Evolutionary conservation across 2,329 filamentous ascomycete genomes (phyloP).

Genomic region (Claviceps humidiphila): DNA sequence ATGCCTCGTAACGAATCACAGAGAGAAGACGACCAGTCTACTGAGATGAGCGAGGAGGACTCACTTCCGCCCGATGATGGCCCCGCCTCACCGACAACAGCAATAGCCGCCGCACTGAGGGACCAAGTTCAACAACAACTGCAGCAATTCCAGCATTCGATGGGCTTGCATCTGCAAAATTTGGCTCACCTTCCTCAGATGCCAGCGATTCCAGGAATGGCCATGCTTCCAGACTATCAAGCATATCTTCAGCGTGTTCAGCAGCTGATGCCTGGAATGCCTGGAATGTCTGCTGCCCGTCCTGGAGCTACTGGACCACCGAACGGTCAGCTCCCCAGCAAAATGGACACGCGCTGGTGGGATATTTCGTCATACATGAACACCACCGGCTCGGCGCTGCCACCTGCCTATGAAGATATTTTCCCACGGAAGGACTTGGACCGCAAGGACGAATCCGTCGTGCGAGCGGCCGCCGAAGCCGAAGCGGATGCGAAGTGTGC

Average conservation of each 20-base stretch:
- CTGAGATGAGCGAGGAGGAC: constrained; percentile 24
- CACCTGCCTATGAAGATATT: constrained; percentile 69
- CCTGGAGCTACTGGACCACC: constrained; percentile 39
- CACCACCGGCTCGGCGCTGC: constrained; percentile 34
- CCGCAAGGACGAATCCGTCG: constrained; percentile 44
- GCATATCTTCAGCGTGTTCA: constrained; percentile 54
- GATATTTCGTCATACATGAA: constrained; percentile 46
- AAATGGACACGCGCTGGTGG: constrained; percentile 51
- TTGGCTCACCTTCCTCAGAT: constrained; percentile 38
- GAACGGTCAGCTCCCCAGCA: constrained; percentile 21
- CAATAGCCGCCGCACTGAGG: constrained; percentile 55
- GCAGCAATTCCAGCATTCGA: constrained; percentile 61
- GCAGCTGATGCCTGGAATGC: constrained; percentile 56
- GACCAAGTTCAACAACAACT: constrained; percentile 63
- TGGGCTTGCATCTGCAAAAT: constrained; percentile 54
- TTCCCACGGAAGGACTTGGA: constrained; percentile 47
- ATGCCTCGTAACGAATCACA: constrained; percentile 22
- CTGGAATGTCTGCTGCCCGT: constrained; percentile 38
- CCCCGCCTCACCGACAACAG: constrained; percentile 41
- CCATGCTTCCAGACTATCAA: constrained; percentile 58
- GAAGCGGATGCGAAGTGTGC: constrained; percentile 46
- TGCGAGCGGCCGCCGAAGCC: constrained; percentile 43
- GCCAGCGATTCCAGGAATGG: constrained; percentile 41
- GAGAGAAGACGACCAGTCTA: constrained; percentile 19
- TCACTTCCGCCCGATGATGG: constrained; percentile 20